Conservation (phyloP, 495 filamentous ascomycete species). For the Lasiosphaeria hispida region DNA sequence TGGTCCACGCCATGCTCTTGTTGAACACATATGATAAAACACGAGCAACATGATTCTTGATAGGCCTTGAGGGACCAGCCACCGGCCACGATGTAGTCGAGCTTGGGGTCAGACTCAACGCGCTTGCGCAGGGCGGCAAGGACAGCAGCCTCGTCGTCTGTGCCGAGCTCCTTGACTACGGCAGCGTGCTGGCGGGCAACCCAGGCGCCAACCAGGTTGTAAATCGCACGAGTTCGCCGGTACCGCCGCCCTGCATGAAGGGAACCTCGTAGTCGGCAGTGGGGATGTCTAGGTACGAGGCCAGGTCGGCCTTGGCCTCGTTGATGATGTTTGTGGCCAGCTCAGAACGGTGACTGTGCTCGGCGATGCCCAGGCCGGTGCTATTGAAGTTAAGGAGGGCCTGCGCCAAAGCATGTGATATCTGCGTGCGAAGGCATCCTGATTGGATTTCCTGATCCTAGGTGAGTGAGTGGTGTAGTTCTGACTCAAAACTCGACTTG, state of each 20-base stretch:
- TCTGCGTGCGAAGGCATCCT: constrained; percentile 36
- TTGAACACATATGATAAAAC: no score
- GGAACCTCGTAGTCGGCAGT: constrained; percentile 68
- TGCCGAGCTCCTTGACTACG: constrained; percentile 35
- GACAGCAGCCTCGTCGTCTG: constrained; percentile 46
- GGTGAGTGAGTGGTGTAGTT: no score
- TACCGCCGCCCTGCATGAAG: constrained; percentile 82
- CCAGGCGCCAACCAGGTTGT: constrained; percentile 81
- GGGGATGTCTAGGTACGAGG: constrained; percentile 68
- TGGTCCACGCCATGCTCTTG: no score
- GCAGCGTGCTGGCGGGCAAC: constrained; percentile 58
- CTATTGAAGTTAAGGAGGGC: constrained; percentile 80
- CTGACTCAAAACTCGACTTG: no score
- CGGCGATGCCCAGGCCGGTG: constrained; percentile 76
- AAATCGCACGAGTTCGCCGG: constrained; percentile 74
- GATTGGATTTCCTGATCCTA: background rate
- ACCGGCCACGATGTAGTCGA: constrained; percentile 91
- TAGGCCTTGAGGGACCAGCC: constrained; percentile 92
- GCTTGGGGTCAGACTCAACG: constrained; percentile 63
- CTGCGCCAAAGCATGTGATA: constrained; percentile 58
- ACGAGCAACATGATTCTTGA: no score
- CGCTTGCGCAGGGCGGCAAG: constrained; percentile 57
- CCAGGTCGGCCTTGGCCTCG: constrained; percentile 62
- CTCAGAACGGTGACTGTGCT: constrained; percentile 86
- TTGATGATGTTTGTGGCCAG: constrained; percentile 69